phyloP scores from a whole-genome alignment of 2,329 filamentous ascomycete species.

The Fusarium algeriense region DNA sequence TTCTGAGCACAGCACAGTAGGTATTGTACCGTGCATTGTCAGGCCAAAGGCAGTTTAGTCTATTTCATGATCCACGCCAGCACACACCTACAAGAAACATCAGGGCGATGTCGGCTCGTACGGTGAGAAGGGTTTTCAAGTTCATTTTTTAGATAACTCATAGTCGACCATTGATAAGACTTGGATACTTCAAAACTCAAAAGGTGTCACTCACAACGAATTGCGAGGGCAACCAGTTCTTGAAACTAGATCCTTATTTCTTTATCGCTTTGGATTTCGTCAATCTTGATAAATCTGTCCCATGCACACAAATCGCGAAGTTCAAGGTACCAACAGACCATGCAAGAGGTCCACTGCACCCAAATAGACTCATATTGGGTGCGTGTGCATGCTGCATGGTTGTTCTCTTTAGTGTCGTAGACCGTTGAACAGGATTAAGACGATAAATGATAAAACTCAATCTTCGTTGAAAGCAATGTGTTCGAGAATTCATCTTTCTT shows the following conservation, averaged over 20 bases:
- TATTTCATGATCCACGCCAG: constrained; percentile 25
- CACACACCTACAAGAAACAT: constrained; percentile 27
- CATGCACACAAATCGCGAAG: background rate
- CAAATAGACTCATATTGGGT: constrained; percentile 13
- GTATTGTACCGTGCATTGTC: constrained; percentile 24
- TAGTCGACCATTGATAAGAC: background rate
- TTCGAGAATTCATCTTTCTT: background rate
- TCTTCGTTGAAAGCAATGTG: background rate
- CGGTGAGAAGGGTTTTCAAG: constrained; percentile 16
- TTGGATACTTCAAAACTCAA: background rate
- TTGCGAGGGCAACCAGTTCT: background rate
- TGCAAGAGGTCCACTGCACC: constrained; percentile 12
- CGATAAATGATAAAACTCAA: background rate
- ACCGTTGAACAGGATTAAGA: background rate
- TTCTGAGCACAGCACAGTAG: constrained; percentile 27
- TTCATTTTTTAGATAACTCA: constrained; percentile 1
- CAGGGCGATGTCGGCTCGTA: constrained; percentile 36
- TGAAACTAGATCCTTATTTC: background rate
- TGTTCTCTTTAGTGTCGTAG: constrained; percentile 4
- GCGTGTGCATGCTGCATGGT: constrained; percentile 15
- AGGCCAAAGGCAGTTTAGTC: constrained; percentile 18
- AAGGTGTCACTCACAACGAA: background rate
- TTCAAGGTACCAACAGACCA: constrained; percentile 1
- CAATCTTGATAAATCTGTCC: background rate
- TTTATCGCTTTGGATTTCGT: background rate